Conservation (phyloP, 495 filamentous ascomycete genomes). For the Halenospora varia region DNA sequence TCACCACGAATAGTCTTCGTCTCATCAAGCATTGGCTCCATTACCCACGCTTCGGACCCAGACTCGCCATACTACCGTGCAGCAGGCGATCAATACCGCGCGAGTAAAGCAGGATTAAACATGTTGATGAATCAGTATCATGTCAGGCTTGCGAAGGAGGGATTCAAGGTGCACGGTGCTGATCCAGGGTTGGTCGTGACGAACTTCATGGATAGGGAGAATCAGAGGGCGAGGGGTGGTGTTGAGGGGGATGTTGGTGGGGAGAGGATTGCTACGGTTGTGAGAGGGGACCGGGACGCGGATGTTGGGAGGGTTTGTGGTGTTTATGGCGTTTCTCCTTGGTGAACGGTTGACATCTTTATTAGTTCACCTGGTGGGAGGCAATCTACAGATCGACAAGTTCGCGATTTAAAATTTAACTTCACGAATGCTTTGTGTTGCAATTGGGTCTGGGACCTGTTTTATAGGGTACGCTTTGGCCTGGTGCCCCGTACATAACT, state of each 20-base stretch:
- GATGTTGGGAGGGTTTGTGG: conserved; percentile 36
- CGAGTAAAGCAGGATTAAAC: conserved; percentile 24
- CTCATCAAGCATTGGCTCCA: conserved; percentile 34
- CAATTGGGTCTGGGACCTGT: no score
- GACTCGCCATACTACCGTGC: conserved; percentile 1
- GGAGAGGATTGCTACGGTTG: conserved; percentile 28
- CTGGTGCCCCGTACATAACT: no score
- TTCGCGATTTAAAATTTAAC: no score
- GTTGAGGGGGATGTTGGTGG: conserved; percentile 32
- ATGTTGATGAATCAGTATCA: conserved; percentile 18
- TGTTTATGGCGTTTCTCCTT: conserved; percentile 21
- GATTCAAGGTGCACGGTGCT: conserved; percentile 41
- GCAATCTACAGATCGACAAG: no score
- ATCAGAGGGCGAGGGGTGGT: not conserved
- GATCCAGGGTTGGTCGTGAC: conserved; percentile 39
- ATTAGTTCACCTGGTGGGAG: no score
- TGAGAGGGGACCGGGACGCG: conserved; percentile 35
- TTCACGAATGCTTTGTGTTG: no score
- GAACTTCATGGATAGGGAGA: conserved; percentile 39
- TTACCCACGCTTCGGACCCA: conserved; percentile 24
- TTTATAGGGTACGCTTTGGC: no score
- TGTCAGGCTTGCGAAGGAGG: conserved; percentile 35
- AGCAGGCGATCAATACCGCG: conserved; percentile 17
- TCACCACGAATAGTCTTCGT: conserved; percentile 37
- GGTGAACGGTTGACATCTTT: no score